phyloP scores from a whole-genome alignment of 2,329 filamentous ascomycete genomes.

The Cytospora paraplurivora region DNA sequence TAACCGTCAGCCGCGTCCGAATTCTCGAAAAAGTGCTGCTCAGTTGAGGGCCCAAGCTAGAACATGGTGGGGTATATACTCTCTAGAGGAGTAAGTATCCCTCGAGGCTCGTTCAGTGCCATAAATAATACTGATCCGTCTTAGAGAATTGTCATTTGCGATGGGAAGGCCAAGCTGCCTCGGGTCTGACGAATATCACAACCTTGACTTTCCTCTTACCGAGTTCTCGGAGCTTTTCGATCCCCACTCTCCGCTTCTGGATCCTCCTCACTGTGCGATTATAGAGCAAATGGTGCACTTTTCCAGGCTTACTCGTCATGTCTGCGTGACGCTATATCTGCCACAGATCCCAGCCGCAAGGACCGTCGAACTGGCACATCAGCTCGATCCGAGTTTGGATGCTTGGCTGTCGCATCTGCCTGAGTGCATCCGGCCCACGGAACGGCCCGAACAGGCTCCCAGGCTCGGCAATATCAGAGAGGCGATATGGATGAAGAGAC shows the following conservation, averaged over 20 bases:
- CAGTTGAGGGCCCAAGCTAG: conserved; percentile 42
- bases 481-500: conserved; percentile 35
- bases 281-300: conserved; percentile 36
- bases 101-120: not conserved
- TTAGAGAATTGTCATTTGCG: conserved; percentile 50
- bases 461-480: conserved; percentile 31
- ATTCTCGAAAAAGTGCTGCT: conserved; percentile 39
- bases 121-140: not conserved
- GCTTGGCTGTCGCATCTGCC: conserved; percentile 33
- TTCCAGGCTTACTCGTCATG: conserved; percentile 34
- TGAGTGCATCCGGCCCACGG: conserved; percentile 31
- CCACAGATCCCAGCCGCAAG: conserved; percentile 29
- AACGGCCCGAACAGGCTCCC: conserved; percentile 23
- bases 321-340: conserved; percentile 34
- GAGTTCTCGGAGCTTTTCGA: conserved; percentile 23
- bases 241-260: conserved; percentile 24
- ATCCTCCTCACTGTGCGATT: conserved; percentile 35
- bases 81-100: conserved; percentile 45
- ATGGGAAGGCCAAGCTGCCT: conserved; percentile 51
- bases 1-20: conserved; percentile 43
- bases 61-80: conserved; percentile 51
- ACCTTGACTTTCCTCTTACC: conserved; percentile 39
- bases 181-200: conserved; percentile 52
- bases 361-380: conserved; percentile 32
- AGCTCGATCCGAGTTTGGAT: conserved; percentile 33